Evolutionary conservation across 2,329 filamentous ascomycete species (phyloP), one percentile per base, ranked within the genome.

Genomic region (Eurotiales sp.): DNA sequence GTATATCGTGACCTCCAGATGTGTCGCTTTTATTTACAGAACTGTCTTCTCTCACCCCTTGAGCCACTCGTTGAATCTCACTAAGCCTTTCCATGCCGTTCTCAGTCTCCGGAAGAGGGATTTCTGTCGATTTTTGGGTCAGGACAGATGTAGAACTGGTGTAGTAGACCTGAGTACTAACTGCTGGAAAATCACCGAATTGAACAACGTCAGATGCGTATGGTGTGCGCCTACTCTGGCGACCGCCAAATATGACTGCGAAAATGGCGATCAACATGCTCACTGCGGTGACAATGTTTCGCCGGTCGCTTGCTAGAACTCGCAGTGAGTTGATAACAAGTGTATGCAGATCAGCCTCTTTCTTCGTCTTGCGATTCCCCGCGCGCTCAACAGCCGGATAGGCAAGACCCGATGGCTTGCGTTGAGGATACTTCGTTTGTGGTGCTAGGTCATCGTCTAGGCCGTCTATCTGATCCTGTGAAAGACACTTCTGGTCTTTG

Each of bases 261-360:
- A 77, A 53, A 12, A 70, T 51, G 39, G 69, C 70, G 3, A 83
- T 65, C 4, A 77, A 53, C 8, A 72, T 63, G 29, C 82, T 75
- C 15, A 72, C 66, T 10, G 81, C 64, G 25, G 51, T 53, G 8
- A 53, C 39, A 14, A 53, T 44, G 58, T 83, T 84, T 32, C 76
- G 72, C 41, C 71, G 70, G 56, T 84, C 81, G 40, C 72, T 71
- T 2, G 77, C 69, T 17, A 82, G 64, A 1, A 81, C 65, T 21
- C 73, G 67, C 15, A 82, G 52, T 57, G 81, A 83, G 59, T 81
- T 82, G 53, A 72, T 68, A 40, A 82, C 54, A 12, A 83, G 66
- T 0, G 75, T 74, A 14, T 71, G 67, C 0, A 84, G 65, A 2
- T 79, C 78, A 17, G 82, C 71, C 14, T 83, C 71, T 2, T 61